Evolutionary conservation across 768 basidiomycete genomes (phyloP), one percentile per base, ranked within the genome.

Genomic region (Pisolithus tinctorius): DNA sequence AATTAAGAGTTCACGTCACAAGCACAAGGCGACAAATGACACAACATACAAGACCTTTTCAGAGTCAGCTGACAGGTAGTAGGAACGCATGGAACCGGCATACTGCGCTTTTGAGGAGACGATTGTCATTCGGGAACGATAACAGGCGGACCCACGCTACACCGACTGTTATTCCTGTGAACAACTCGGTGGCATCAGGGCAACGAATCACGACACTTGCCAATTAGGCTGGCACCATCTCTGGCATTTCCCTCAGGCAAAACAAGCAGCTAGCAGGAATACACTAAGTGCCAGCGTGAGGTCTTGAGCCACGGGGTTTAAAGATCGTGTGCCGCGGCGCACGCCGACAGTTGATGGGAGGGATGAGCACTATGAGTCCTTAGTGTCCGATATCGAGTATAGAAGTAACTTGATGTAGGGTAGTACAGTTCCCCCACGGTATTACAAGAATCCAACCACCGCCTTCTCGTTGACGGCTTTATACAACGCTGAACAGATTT

Each of bases 61-160:
- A 26, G 20, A 25, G 25, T 43, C 13, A 16, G 4, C 13, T 26
- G n/a, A 6, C 8, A 17, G 42, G 8, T 26, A 23, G 25, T 23
- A 10, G 8, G 25, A 43, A 34, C 34, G 34, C 34, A 34, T 11
- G 4, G n/a, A 43, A 7, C 13, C 20, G 34, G 5, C 62, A 52
- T 6, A 62, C 62, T 48, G 54, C 17, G 8, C 14, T 3, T 38
- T 48, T 64, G 10, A 64, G 23, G 2, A 26, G 38, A 10, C 40
- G 6, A 26, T 14, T 14, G 36, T 64, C 62, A n/a, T 7, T 38
- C 2, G 60, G 62, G 55, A 63, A 63, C 0, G 17, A 29, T 4
- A 10, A 27, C 11, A 10, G 13, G 41, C 31, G 30, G 30, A 52
- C 57, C n/a, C 37, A 63, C 62, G 26, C 54, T 30, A 16, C 3